Evolutionary conservation across 2,329 filamentous ascomycete genomes (phyloP).

Genomic region (Neofusicoccum sp.): DNA sequence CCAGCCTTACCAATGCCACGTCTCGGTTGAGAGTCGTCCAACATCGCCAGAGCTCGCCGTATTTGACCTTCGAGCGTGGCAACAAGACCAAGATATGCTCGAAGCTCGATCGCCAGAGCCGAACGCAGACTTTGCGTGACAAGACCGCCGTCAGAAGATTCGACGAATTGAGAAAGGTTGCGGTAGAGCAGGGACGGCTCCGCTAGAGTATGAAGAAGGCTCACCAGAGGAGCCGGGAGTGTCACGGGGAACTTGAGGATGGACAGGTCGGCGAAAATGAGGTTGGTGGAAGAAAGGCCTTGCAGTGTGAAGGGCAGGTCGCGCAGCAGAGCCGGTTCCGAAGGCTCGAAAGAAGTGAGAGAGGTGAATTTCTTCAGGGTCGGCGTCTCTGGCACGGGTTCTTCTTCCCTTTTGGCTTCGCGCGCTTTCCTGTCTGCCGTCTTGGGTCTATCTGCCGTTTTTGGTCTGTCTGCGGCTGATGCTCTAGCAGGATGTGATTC

Average conservation of each 20-base stretch:
- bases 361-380: conserved; percentile 10
- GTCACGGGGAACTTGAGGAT: conserved; percentile 73
- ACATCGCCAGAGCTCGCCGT: conserved; percentile 70
- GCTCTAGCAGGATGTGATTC: conserved; percentile 26
- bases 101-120: conserved; percentile 78
- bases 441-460: conserved; percentile 24
- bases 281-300: conserved; percentile 81
- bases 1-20: conserved; percentile 78
- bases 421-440: conserved; percentile 18
- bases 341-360: conserved; percentile 28
- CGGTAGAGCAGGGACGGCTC: conserved; percentile 93
- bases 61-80: conserved; percentile 93
- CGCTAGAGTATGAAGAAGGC: conserved; percentile 82
- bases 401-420: conserved; percentile 27
- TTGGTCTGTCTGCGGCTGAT: conserved; percentile 12
- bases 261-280: conserved; percentile 70
- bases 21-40: conserved; percentile 67
- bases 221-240: conserved; percentile 79
- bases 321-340: conserved; percentile 49
- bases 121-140: conserved; percentile 88
- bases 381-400: conserved; percentile 19
- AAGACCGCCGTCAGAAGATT: conserved; percentile 77
- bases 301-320: conserved; percentile 93
- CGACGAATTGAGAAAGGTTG: conserved; percentile 75
- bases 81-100: conserved; percentile 85